Evolutionary conservation across 257 asterid genomes (phyloP), one percentile per base, ranked within the genome.

Genomic region (Rauvolfia tetraphylla): DNA sequence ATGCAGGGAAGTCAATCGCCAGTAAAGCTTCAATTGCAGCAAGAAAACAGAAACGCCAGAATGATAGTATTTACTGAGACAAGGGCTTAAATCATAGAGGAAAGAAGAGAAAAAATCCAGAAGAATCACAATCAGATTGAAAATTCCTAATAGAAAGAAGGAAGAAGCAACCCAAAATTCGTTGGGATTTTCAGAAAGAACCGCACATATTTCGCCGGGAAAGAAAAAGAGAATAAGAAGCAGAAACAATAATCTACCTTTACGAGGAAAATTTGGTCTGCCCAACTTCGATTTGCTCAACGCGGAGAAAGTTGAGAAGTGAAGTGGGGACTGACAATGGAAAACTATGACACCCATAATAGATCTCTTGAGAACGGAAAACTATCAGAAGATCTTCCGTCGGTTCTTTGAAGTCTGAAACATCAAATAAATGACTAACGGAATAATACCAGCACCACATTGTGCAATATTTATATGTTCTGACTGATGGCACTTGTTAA

Each of bases 341-440:
- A 81, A 83, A 78, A 78, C 62, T 13, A 57, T 56, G 62, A 71
- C 83, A 57, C 81, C 88, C 91, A 89, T 88, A 18, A 27, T 36
- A 33, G 33, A 15, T 72, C 63, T 38, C 67, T 74, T 22, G 53
- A 17, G 38, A 3, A 3, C 10, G 10, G 51, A 46, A 11, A 66
- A 58, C 46, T 46, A 20, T 1, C 74, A 48, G 68, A 48, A 57
- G 71, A 33, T 76, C 71, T 58, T 17, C 8, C 8, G 20, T 56
- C 10, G 33, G 27, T 4, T 41, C 27, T 53, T 20, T 41, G 27
- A n/a, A 31, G 53, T 68, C 20, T 25, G 56, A 22, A n/a, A 15
- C 36, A 57, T 42, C 68, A 9, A 33, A 31, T 1, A 25, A 18
- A 65, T n/a, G n/a, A 62, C 14, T 10, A 33, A 29, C 20, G 22